phyloP scores from a whole-genome alignment of 1,139 yeast species.

The Kurtzmaniella quercitrusa region DNA sequence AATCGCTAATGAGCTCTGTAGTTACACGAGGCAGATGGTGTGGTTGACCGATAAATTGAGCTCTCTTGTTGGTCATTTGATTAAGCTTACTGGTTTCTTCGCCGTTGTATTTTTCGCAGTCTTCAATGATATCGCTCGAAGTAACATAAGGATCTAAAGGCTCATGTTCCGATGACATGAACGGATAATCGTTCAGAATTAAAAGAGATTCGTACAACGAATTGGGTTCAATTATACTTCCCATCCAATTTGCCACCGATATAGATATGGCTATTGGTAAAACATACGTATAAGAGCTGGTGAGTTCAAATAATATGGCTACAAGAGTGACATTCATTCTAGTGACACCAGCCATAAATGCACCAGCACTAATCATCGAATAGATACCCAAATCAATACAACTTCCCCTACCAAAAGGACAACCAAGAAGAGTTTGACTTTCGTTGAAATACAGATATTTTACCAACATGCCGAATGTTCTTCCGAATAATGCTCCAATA shows the following conservation, averaged over 20 bases:
- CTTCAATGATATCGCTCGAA: constrained; percentile 34
- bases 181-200: constrained; percentile 51
- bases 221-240: constrained; percentile 47
- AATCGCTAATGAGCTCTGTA: constrained; percentile 3
- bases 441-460: constrained; percentile 29
- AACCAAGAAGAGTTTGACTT: constrained; percentile 15
- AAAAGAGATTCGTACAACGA: constrained; percentile 52
- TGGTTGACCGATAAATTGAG: constrained; percentile 1
- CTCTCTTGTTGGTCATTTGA: background rate
- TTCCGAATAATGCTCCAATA: constrained; percentile 61
- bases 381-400: constrained; percentile 59
- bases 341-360: constrained; percentile 67
- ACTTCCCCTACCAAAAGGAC: constrained; percentile 9
- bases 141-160: constrained; percentile 31
- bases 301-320: constrained; percentile 55
- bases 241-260: constrained; percentile 58
- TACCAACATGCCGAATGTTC: constrained; percentile 47
- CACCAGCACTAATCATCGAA: constrained; percentile 65
- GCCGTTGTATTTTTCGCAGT: constrained; percentile 9
- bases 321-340: constrained; percentile 63
- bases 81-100: constrained; percentile 5
- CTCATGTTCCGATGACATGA: constrained; percentile 40
- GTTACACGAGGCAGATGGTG: constrained; percentile 2
- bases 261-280: constrained; percentile 56
- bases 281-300: constrained; percentile 58